These are phyloP conservation scores for Phytophthora kernoviae DNA, from an alignment of 352 stramenopile genomes.

Conservation along the genomic window DNA sequence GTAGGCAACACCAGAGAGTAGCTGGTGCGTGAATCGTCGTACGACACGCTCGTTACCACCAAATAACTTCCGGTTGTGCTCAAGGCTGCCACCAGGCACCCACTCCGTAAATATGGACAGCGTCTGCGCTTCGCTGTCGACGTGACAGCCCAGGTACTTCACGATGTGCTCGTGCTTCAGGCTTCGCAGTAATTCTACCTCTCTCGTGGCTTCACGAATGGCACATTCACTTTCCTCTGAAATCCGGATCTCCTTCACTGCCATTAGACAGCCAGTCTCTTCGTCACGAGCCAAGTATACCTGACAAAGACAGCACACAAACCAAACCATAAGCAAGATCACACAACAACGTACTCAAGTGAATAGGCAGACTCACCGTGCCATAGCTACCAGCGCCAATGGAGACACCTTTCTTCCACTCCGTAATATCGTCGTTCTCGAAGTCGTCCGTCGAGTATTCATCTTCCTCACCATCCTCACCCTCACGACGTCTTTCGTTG, in stretches of 20 bases:
- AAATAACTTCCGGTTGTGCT: constrained; percentile 84
- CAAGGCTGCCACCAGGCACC: constrained; percentile 85
- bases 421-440: constrained; percentile 51
- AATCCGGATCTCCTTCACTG: constrained; percentile 69
- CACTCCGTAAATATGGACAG: constrained; percentile 93
- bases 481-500: constrained; percentile 12
- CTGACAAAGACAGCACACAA: constrained; percentile 8
- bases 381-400: constrained; percentile 73
- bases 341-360: constrained; percentile 25
- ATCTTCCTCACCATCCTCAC: constrained; percentile 23
- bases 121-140: constrained; percentile 62
- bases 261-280: constrained; percentile 86
- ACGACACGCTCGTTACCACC: constrained; percentile 75
- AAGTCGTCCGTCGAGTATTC: constrained; percentile 52
- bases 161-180: constrained; percentile 93
- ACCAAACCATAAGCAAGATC: neutral
- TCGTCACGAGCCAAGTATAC: constrained; percentile 94
- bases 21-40: constrained; percentile 77
- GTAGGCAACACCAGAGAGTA: constrained; percentile 90
- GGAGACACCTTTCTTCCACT: constrained; percentile 63
- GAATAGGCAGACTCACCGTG: constrained; percentile 34
- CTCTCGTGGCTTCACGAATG: constrained; percentile 48
- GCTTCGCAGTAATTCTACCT: constrained; percentile 89
- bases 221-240: constrained; percentile 46
- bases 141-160: constrained; percentile 89